Percentiles rank a stretch among this genome's conserved stretches.
These are phyloP conservation scores for Globisporangium perplexum DNA, from an alignment of 352 stramenopile species.

Conservation along the genomic window DNA sequence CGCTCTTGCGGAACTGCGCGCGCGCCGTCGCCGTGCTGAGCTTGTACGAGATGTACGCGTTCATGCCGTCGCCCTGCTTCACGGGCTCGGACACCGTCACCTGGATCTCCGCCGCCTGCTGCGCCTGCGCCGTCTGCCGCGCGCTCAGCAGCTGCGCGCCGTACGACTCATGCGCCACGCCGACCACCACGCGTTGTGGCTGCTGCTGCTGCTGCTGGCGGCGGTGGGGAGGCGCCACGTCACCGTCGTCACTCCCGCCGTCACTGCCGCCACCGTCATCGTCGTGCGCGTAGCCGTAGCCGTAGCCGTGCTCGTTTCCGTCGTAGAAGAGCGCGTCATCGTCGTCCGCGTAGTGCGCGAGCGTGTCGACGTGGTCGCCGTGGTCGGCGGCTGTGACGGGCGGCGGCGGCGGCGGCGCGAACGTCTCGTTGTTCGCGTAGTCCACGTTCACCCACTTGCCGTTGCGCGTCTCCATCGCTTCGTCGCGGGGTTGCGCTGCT, in stretches of 20 bases:
- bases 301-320: constrained; percentile 14
- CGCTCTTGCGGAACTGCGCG: constrained; percentile 78
- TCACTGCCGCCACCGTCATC: not conserved
- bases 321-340: constrained; percentile 15
- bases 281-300: constrained; percentile 9
- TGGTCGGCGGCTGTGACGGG: too few species aligned
- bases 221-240: not conserved
- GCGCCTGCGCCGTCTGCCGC: not conserved
- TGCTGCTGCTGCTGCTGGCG: not conserved
- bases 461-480: constrained; percentile 52
- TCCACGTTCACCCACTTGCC: constrained; percentile 88
- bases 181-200: not conserved
- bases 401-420: constrained; percentile 6
- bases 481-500: not conserved
- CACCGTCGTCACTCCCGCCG: not conserved
- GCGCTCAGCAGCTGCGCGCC: constrained; percentile 12
- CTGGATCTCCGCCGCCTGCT: constrained; percentile 40
- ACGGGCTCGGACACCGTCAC: constrained; percentile 93
- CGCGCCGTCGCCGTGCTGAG: constrained; percentile 78
- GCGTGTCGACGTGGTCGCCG: constrained; percentile 12
- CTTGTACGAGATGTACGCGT: constrained; percentile 97
- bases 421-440: constrained; percentile 63
- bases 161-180: constrained; percentile 15
- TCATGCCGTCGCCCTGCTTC: constrained; percentile 96
- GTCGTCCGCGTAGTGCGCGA: constrained; percentile 4